Evolutionary conservation across 1,139 yeast genomes (phyloP), one percentile per base, ranked within the genome.

Genomic region (Hyphopichia pseudoburtonii): DNA sequence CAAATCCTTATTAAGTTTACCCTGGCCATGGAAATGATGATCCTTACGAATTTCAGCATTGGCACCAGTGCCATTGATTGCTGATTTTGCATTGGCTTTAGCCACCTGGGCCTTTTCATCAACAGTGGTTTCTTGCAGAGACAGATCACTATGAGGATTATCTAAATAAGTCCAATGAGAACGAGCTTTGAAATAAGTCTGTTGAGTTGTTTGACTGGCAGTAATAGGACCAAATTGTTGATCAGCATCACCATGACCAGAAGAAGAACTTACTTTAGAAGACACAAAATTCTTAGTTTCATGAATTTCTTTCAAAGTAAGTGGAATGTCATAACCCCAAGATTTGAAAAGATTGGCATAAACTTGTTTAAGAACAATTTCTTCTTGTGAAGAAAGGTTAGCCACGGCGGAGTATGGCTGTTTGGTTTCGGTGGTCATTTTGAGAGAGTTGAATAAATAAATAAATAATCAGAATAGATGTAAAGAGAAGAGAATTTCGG

Each of bases 301-400:
- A 15, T 40, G 37, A 21, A 44, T 40, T 23, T 50, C 40, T 16
- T 41, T 30, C 28, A 41, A 15, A 28, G 64, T 58, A 23, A 76
- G 57, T 26, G 61, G 62, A 9, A 81, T 70, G 3, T 74, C 72
- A 38, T 79, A 70, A 3, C 88, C 92, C 66, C 80, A 73, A 38
- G 70, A 77, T 40, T 74, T 76, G 43, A 86, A 62, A 33, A 83
- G 52, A 43, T 80, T 75, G 28, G 85, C 80, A 92, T 94, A 85
- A 35, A 81, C 71, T 53, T 86, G 90, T 60, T 87, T 87, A 48
- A 88, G 70, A 28, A 70, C 70, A 38, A 73, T 64, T 51, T 85
- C 94, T 18, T 37, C 28, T 16, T 17, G 11, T n/a, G 17, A 19
- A 4, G 35, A 27, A 11, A 33, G 19, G 2, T 4, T 7, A 10